Base-by-base conservation (phyloP, 306 rosid genomes). In the Prunus davidiana region DNA sequence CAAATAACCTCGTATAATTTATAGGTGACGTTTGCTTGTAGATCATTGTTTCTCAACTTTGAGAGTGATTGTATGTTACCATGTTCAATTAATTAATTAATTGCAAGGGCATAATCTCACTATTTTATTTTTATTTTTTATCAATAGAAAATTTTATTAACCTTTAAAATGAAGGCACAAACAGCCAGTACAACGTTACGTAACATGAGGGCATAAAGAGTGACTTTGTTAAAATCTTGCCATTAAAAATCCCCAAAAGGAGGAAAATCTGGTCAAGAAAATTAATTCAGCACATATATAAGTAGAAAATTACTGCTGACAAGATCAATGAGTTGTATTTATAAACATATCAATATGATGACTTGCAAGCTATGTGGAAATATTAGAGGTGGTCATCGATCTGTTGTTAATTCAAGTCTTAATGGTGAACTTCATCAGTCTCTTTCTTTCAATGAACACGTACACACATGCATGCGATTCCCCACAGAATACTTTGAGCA, bases 1-100 rank as follows among this genome's bases (percentile, higher is more conserved):
- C 18, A 24, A 47, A 47, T 68, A 24, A 69, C 61, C 16, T 69
- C 46, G 25, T 32, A 27, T 8, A 69, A 28, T 69, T 49, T 34
- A n/a, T 41, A 47, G 38, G 18, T 22, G 47, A 51, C 32, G 46
- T n/a, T 51, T 16, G 28, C 15, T 9, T 2, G 8, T 51, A 34
- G 38, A 20, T 55, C 75, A 50, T 50, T 28, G 18, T 68, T 68
- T 47, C 43, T 63, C 32, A 66, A 16, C 65, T 54, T 72, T 6
- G 65, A 72, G 7, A 58, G n/a, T 73, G 76, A 73, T 19, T n/a
- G 16, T n/a, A 19, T 51, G 57, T 16, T 51, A 16, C 57, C 57
- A 51, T 16, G n/a, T 51, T 14, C 57, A 51, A 51, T 51, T 51
- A 16, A 16, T 51, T 16, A 51, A 51, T 4, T 14, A 9, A 18